Base-by-base conservation (phyloP, 2,329 filamentous ascomycete genomes). In the Fusarium devonianum region DNA sequence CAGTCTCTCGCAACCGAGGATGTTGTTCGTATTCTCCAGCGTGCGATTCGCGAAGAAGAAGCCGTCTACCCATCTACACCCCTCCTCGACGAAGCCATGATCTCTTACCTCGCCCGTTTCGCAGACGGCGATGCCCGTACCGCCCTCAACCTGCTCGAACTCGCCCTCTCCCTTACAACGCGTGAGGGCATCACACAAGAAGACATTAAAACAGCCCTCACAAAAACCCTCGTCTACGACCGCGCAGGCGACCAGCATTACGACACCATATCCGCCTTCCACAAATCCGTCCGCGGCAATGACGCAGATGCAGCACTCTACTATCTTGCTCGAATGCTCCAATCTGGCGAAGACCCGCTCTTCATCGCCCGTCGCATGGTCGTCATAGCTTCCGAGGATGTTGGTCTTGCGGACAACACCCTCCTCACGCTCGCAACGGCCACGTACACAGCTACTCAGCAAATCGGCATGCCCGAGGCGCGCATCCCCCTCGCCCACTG, bases 191-290 rank as follows among this genome's bases (percentile, higher is more conserved):
- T 88, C 56, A 94, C 90, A 0, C 84, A 87, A 55, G 85, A 88
- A 5, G 83, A 85, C 49, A 84, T 99, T 68, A 96, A 96, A 68
- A 78, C 85, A 2, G 83, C 89, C 3, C 79, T 99, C 8, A 97
- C 93, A 3, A 92, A 92, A 68, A 97, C 93, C 0, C 78, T 97
- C 2, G 92, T 97, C 11, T 97, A 97, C 73, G 94, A 99, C 71
- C 86, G 94, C 44, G 90, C 89, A 0, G 93, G 94, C 41, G 94
- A 99, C 72, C 91, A 96, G 69, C 94, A 97, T 74, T 99, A 97
- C 75, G 93, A 99, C 69, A 94, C 90, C 42, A 97, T 99, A 66
- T 96, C 90, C 1, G 94, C 94, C 21, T 94, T 97, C 64, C 94
- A 97, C 80, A 99, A 99, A 67, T 92, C 92, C 3, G 87, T 97